Conservation (phyloP, 202 grass and related monocot genomes). For the Schoenoplectus tabernaemontani region DNA sequence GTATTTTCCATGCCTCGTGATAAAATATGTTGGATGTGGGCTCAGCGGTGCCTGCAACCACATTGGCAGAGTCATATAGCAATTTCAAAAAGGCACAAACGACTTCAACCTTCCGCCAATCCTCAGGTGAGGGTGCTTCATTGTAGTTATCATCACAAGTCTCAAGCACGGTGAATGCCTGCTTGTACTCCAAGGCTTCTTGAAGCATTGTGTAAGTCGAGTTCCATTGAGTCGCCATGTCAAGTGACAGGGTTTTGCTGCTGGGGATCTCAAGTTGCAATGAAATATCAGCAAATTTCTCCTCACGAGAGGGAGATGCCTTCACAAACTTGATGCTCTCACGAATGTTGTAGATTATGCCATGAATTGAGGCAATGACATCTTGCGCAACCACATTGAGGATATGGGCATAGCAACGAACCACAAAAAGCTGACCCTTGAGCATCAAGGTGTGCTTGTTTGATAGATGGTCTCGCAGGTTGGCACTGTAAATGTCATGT, state of each 20-base stretch:
- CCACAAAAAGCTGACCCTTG: slow-evolving; percentile 91
- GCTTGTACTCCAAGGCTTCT: slow-evolving; percentile 83
- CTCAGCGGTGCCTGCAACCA: slow-evolving; percentile 52
- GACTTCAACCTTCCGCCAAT: slow-evolving; percentile 87
- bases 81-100: slow-evolving; percentile 59
- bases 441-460: slow-evolving; percentile 85
- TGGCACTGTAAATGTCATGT: slow-evolving; percentile 98
- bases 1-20: slow-evolving; percentile 94
- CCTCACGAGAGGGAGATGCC: slow-evolving; percentile 70
- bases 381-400: slow-evolving; percentile 74
- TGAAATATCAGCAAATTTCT: slow-evolving; percentile 84
- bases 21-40: slow-evolving; percentile 86
- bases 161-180: slow-evolving; percentile 60
- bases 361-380: slow-evolving; percentile 88
- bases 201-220: slow-evolving; percentile 91
- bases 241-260: slow-evolving; percentile 66
- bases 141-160: slow-evolving; percentile 93
- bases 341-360: slow-evolving; percentile 85
- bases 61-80: slow-evolving; percentile 75
- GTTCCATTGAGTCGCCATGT: slow-evolving; percentile 92
- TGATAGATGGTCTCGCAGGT: slow-evolving; percentile 76
- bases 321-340: slow-evolving; percentile 97
- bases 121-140: slow-evolving; percentile 74
- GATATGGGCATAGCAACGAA: slow-evolving; percentile 92
- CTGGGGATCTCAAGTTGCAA: slow-evolving; percentile 66